phyloP scores from a whole-genome alignment of 306 rosid genomes.

The Gastrolobium villosum region DNA sequence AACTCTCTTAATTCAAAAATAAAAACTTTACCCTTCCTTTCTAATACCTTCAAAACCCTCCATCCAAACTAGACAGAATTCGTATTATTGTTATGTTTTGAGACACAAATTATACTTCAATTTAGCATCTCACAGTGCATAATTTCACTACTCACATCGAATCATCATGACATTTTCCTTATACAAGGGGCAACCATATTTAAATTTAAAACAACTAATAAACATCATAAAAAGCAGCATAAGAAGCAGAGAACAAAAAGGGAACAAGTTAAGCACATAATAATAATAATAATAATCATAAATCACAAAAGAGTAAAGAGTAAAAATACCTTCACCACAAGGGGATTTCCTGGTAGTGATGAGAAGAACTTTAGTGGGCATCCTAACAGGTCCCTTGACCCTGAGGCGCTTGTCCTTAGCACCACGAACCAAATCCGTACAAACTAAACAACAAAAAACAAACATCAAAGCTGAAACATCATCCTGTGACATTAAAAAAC shows the following conservation, averaged over 20 bases:
- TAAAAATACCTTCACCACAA: slow-evolving; percentile 83
- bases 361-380: slow-evolving; percentile 85
- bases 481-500: no score
- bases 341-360: slow-evolving; percentile 93
- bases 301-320: not conserved
- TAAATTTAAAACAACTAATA: not conserved
- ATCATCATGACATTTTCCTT: not conserved
- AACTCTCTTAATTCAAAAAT: not conserved
- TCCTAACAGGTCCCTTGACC: slow-evolving; percentile 91
- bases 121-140: not conserved
- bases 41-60: not conserved
- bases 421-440: slow-evolving; percentile 85
- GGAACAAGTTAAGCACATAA: not conserved
- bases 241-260: not conserved
- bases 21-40: not conserved
- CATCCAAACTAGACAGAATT: not conserved
- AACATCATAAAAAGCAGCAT: not conserved
- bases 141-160: no score
- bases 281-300: no score
- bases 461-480: not conserved
- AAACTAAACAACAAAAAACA: slow-evolving; percentile 52
- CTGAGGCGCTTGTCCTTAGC: slow-evolving; percentile 88
- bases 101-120: not conserved
- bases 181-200: not conserved
- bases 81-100: not conserved